These are phyloP conservation scores for Dissophora globulifera DNA, from an alignment of 192 early-diverging fungal species.

Conservation along the genomic window DNA sequence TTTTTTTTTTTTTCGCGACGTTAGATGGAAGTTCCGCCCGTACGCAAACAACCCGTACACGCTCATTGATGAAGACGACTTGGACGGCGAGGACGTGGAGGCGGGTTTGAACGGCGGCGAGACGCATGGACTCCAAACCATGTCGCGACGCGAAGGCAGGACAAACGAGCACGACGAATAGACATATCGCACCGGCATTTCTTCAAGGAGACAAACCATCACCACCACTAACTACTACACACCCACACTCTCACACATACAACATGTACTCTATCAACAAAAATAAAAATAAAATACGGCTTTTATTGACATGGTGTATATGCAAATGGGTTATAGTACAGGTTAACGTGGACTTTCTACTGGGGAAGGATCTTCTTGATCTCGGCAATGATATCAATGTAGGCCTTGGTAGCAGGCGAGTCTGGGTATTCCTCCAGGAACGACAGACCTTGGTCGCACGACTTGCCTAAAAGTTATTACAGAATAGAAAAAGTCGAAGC, in stretches of 20 bases:
- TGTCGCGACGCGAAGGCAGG: conserved; percentile 46
- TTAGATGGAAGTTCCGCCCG: conserved; percentile 61
- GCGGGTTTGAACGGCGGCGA: conserved; percentile 27
- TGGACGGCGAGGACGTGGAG: conserved; percentile 46
- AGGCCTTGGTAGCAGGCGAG: conserved; percentile 83
- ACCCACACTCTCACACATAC: no score
- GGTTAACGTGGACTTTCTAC: not conserved
- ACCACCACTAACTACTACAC: no score
- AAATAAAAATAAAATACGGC: no score
- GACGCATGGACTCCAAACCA: conserved; percentile 34
- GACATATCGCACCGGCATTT: no score
- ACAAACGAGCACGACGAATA: conserved; percentile 29
- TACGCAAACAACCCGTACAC: conserved; percentile 63
- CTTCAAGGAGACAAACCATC: no score
- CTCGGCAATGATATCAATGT: conserved; percentile 68
- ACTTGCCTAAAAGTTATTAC: no score
- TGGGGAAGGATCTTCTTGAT: conserved; percentile 41
- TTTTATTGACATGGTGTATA: no score
- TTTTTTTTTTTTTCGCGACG: conserved; percentile 9
- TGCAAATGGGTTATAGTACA: conserved; percentile 38
- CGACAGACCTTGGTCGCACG: conserved; percentile 88
- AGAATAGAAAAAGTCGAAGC: no score
- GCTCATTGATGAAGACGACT: conserved; percentile 45
- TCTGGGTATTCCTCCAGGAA: conserved; percentile 91
- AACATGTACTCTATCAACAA: no score